Base-by-base conservation (phyloP, 225 moss, liverwort and hornwort genomes). In the Thuidium tamariscinum region DNA sequence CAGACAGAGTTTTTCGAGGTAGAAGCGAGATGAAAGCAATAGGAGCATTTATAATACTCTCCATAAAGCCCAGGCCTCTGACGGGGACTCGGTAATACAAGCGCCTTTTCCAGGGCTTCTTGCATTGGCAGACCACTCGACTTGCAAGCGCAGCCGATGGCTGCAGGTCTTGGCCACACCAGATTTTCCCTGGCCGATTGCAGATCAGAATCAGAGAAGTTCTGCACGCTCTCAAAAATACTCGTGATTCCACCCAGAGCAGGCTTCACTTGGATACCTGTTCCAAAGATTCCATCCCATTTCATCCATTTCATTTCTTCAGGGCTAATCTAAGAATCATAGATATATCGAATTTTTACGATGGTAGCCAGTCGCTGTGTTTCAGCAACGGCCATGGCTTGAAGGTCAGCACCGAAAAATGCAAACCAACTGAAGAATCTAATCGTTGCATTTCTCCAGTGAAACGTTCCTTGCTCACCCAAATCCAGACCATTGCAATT, bases 11-110 rank as follows among this genome's bases (percentile, higher is more conserved):
- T 18, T 20, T 48, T 41, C 1, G 0, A 25, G 41, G 7, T 4
- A 23, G 0, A 0, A 14, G 5, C 3, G 41, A 69, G 41, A 41
- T 0, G 2, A 2, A 0, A 4, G 41, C 69, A 14, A 9, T 0
- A 0, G 15, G 1, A 7, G 61, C 74, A 49, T 48, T 4, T 1
- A 19, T 14, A 83, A 36, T 83, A 83, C 4, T 29, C 10, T 39
- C 7, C 20, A 48, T 3, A 3, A 51, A 63, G 18, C 11, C 12
- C 26, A 44, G 2, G 44, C 44, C n/a, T 73, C 16, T 71, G 16
- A 1, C 1, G 36, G 27, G 74, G 74, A 19, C 34, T 51, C 51
- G 2, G 52, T 39, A 84, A 63, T 5, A 73, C 22, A 1, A 5
- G 1, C n/a, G 39, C 12, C 3, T 6, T 10, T 84, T 76, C 84